Evolutionary conservation across 768 basidiomycete species (phyloP), one percentile per base, ranked within the genome.

Genomic region (Podaxis sp.): DNA sequence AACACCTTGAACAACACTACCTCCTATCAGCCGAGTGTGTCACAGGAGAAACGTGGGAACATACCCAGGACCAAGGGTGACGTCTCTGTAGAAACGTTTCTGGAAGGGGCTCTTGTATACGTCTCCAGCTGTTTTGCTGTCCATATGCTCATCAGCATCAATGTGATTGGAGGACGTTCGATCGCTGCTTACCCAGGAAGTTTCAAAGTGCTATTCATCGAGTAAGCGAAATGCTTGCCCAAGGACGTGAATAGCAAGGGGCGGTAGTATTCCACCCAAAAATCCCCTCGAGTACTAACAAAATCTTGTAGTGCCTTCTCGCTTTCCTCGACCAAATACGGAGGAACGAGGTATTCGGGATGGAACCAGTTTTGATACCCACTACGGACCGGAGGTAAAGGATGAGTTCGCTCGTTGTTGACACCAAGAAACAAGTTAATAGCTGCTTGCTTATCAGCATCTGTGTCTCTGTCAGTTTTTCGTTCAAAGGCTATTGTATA

Each of bases 351-450:
- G 65, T 91, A 76, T 56, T 83, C 78, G n/a, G 84, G 78, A 47
- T 87, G 78, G 73, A 84, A 98, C 96, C 96, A 98, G 54, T 89
- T 79, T 65, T 83, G 85, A 70, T 98, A 98, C 9, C 88, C 87
- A 0, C 87, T 82, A 0, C 91, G 82, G 2, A 82, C 78, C 2
- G 79, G 78, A 1, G 81, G 76, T 10, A 77, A 79, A 2, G 74
- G 71, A 37, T 78, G 78, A 0, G 79, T 78, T n/a, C 79, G 78
- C 58, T 84, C 80, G 37, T 79, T 80, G 57, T 84, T 79, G 2
- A 93, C 82, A 38, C 95, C 92, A 2, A 98, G 85, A 73, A 98
- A 98, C n/a, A 98, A 82, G 73, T 99, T 95, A 70, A 98, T 99
- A 5, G 96, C 95, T 7, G 90, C 82, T 74, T 99, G 97, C 72